phyloP scores from a whole-genome alignment of 495 filamentous ascomycete genomes.

The Aspergillus wentii region DNA sequence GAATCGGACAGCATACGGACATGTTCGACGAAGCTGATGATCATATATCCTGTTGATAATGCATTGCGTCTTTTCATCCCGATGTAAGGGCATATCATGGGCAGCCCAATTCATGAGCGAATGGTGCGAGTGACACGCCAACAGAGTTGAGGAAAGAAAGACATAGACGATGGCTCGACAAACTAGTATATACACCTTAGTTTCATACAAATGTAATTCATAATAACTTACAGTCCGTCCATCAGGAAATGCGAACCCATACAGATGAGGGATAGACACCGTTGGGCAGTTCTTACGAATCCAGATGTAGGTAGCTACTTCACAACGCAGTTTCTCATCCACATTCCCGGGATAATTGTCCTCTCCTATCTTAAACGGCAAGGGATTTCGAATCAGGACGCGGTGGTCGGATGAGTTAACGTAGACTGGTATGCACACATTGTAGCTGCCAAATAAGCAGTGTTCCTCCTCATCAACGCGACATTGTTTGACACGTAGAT shows the following conservation, averaged over 20 bases:
- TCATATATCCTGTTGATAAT: constrained; percentile 9
- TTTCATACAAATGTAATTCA: neutral
- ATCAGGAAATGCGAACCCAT: constrained; percentile 29
- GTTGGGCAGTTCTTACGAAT: constrained; percentile 27
- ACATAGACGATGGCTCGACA: constrained; percentile 1
- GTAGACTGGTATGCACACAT: constrained; percentile 34
- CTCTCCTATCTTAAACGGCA: constrained; percentile 35
- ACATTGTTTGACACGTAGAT: constrained; percentile 18
- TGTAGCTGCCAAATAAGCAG: constrained; percentile 39
- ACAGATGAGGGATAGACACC: constrained; percentile 26
- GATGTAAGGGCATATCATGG: constrained; percentile 6
- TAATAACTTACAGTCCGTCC: constrained; percentile 14
- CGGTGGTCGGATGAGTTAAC: constrained; percentile 15
- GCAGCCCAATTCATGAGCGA: constrained; percentile 13
- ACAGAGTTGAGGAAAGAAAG: constrained; percentile 6
- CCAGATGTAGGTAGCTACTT: constrained; percentile 33
- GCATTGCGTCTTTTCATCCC: neutral
- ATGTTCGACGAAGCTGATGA: constrained; percentile 11
- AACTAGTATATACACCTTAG: constrained; percentile 2
- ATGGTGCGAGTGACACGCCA: constrained; percentile 8
- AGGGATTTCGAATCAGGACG: constrained; percentile 30
- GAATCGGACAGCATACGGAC: constrained; percentile 32
- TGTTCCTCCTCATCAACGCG: constrained; percentile 16
- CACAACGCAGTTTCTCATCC: constrained; percentile 35
- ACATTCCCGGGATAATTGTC: constrained; percentile 25